These are phyloP conservation scores for Eragrostis curvula DNA, from an alignment of 176 grass and related monocot species.

Conservation along the genomic window DNA sequence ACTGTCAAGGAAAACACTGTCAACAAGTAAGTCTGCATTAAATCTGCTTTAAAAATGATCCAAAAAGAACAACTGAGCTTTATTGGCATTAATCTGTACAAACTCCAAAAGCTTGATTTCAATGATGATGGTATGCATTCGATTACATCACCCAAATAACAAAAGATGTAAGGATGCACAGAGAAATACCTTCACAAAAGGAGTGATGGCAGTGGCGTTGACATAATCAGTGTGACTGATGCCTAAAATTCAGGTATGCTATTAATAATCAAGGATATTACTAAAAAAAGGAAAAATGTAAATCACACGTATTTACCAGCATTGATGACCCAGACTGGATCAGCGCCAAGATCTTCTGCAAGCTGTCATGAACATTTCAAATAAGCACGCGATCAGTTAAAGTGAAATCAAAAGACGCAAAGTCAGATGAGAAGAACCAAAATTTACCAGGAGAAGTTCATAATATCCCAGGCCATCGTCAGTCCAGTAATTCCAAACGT, in stretches of 20 bases:
- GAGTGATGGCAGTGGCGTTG: slow-evolving; percentile 34
- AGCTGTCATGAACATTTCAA: slow-evolving; percentile 52
- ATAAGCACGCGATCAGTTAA: neutral
- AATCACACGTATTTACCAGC: slow-evolving; percentile 51
- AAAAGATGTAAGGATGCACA: no score
- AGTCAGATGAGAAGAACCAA: neutral
- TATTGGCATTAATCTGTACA: neutral
- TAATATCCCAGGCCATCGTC: slow-evolving; percentile 97
- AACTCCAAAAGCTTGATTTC: neutral
- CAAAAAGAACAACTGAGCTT: no score
- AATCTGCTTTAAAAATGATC: no score
- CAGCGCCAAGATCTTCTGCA: slow-evolving; percentile 72
- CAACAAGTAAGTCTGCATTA: neutral
- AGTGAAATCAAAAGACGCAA: neutral
- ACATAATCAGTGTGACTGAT: slow-evolving; percentile 66
- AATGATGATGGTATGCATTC: neutral
- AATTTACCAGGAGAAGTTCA: slow-evolving; percentile 86
- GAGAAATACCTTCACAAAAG: slow-evolving; percentile 79
- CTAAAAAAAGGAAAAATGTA: neutral
- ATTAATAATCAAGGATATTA: no score
- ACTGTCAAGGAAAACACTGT: no score
- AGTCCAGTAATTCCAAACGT: slow-evolving; percentile 99
- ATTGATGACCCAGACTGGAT: slow-evolving; percentile 85
- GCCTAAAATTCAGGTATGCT: no score
- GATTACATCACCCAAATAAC: slow-evolving; percentile 18